Base-by-base conservation (phyloP, 495 filamentous ascomycete genomes). In the Aspergillus asperescens region DNA sequence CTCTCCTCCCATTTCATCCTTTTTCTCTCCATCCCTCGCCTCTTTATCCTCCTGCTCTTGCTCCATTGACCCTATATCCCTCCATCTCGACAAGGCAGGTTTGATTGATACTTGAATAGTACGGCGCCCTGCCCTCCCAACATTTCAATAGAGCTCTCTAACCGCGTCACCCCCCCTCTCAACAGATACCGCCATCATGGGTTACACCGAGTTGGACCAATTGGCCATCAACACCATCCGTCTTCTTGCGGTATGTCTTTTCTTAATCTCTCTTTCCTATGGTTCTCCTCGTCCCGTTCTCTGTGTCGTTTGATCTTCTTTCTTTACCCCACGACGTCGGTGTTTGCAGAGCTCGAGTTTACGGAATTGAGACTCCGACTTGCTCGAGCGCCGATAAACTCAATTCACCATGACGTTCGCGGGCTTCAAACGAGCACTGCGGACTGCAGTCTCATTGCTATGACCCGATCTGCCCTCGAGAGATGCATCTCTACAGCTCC, bases 191-290 rank as follows among this genome's bases (percentile, higher is more conserved):
- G 74, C 75, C 74, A 94, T 77, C 74, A 98, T 98, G 93, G 83
- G 82, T 75, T 96, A 85, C 80, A 77, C 77, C 62, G 84, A 98
- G 63, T 64, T 82, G 62, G 93, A 99, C 70, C 76, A 85, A 78
- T 82, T 90, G 70, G 87, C 87, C 63, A 87, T 99, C 75, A 97
- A 97, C 86, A 95, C 92, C 68, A 97, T 97, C 77, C 90, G 94
- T 69, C 66, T 90, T 63, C 82, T 98, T 60, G 92, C 93, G 59
- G 93, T 98, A 86, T 32, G 72, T 57, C 31, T 54, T 37, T 31
- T 7, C 19, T 25, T 44, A 19, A 55, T 13, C 32, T 37, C 28
- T 38, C 54, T 32, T 35, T 40, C 12, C 57, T 20, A 50, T 56
- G 46, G 58, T 38, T 32, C 35, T 55, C 55, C 58, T 28, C 23